Conservation (phyloP, 192 early-diverging fungal genomes). For the Piromyces finnis region DNA sequence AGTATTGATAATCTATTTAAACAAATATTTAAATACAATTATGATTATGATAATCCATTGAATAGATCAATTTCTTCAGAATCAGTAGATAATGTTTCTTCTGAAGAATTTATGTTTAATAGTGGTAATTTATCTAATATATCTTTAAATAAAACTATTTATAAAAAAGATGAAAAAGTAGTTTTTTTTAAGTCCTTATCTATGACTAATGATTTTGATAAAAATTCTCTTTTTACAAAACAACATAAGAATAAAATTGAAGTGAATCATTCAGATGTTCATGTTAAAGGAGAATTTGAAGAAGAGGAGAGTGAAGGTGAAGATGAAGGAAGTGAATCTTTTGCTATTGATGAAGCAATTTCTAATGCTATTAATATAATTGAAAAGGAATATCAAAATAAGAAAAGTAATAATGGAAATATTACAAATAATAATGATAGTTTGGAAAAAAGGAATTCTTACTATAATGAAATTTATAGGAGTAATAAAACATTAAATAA, state of each 20-base stretch:
- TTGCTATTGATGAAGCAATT: not conserved
- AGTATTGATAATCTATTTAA: not conserved
- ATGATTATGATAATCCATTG: not conserved
- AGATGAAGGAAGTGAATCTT: too few relatives aligned
- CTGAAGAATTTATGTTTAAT: not conserved
- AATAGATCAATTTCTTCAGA: too few relatives aligned
- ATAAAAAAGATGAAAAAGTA: not conserved
- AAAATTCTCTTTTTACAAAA: not conserved
- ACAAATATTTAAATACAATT: not conserved
- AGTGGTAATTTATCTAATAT: not conserved
- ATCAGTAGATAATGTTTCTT: not conserved
- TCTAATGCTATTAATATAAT: not conserved
- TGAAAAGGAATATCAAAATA: not conserved
- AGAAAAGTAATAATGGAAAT: too few relatives aligned
- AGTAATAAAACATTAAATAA: too few relatives aligned
- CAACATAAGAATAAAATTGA: not conserved
- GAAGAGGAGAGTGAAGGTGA: not conserved
- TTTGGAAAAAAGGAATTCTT: too few relatives aligned
- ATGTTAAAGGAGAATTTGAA: not conserved
- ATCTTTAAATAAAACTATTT: not conserved
- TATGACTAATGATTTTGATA: not conserved
- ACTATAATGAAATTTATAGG: too few relatives aligned
- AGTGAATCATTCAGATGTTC: too few relatives aligned
- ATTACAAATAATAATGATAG: not conserved
- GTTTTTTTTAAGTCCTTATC: not conserved